Conservation (phyloP, 2,329 filamentous ascomycete species). For the Chrysosporium keratinophilum region DNA sequence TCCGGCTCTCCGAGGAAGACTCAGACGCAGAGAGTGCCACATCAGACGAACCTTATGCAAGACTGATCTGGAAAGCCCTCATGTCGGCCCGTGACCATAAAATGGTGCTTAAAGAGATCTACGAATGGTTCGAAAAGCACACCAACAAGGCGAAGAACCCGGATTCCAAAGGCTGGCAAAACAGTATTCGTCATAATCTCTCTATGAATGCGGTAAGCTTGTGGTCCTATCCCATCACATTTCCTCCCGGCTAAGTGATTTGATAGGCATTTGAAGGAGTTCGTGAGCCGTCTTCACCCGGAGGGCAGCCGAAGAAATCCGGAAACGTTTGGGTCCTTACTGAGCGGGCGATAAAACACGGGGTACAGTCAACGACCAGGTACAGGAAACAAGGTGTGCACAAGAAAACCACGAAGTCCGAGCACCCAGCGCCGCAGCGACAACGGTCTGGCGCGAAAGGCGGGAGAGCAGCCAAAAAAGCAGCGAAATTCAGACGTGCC, state of each 20-base stretch:
- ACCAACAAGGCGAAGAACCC: slow-evolving; percentile 60
- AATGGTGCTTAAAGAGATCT: slow-evolving; percentile 77
- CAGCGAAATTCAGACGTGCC: slow-evolving; percentile 25
- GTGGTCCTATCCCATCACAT: background rate
- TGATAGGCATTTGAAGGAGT: slow-evolving; percentile 29
- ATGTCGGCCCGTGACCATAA: slow-evolving; percentile 54
- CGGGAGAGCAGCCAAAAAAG: slow-evolving; percentile 31
- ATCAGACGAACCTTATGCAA: slow-evolving; percentile 61
- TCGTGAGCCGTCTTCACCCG: slow-evolving; percentile 20
- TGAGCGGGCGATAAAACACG: slow-evolving; percentile 55
- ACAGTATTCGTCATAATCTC: slow-evolving; percentile 88
- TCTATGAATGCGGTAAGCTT: slow-evolving; percentile 82
- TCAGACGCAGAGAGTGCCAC: slow-evolving; percentile 14
- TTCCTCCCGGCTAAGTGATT: slow-evolving; percentile 16
- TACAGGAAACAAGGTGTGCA: slow-evolving; percentile 48
- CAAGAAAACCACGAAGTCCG: slow-evolving; percentile 31
- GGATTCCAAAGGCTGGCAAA: slow-evolving; percentile 71
- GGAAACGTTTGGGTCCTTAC: slow-evolving; percentile 73
- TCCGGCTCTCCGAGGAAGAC: slow-evolving; percentile 12
- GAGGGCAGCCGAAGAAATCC: slow-evolving; percentile 49
- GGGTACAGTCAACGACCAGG: slow-evolving; percentile 76
- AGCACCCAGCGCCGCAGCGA: slow-evolving; percentile 32
- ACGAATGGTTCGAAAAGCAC: slow-evolving; percentile 76
- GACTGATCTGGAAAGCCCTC: slow-evolving; percentile 68
- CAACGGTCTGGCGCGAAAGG: slow-evolving; percentile 35